phyloP scores from a whole-genome alignment of 2,329 filamentous ascomycete genomes.

The Aulographum hederae region DNA sequence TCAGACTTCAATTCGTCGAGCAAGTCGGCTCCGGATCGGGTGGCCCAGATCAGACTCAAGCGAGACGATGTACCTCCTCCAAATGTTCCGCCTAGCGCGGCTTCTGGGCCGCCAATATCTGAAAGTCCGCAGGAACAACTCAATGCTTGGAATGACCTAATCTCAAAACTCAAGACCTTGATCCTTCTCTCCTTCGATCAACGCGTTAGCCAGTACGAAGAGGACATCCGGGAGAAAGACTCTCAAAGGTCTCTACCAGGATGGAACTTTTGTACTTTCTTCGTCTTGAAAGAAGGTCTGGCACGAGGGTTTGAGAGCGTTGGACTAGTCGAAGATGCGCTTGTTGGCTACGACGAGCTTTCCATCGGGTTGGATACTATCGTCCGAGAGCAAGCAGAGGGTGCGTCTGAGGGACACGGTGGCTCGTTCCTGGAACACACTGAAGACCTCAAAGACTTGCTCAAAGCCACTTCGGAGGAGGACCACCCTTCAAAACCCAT shows the following conservation, averaged over 20 bases:
- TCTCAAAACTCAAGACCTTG: slow-evolving; percentile 69
- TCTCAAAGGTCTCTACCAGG: slow-evolving; percentile 71
- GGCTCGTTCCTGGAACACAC: slow-evolving; percentile 56
- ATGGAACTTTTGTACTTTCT: slow-evolving; percentile 99
- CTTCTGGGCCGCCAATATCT: slow-evolving; percentile 27
- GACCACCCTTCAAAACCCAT: slow-evolving; percentile 12
- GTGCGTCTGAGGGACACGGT: slow-evolving; percentile 46
- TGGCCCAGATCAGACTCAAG: slow-evolving; percentile 67
- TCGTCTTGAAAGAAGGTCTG: slow-evolving; percentile 89
- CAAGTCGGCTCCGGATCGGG: slow-evolving; percentile 56
- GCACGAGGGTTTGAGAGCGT: slow-evolving; percentile 92
- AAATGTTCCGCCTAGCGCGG: slow-evolving; percentile 9
- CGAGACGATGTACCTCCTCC: slow-evolving; percentile 24
- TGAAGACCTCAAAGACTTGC: slow-evolving; percentile 45
- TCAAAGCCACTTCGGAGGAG: background rate
- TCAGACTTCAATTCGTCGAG: slow-evolving; percentile 72
- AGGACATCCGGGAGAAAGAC: slow-evolving; percentile 90
- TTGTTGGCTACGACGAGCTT: slow-evolving; percentile 89
- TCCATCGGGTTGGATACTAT: slow-evolving; percentile 72
- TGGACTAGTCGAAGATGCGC: slow-evolving; percentile 82
- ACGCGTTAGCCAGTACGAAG: slow-evolving; percentile 85
- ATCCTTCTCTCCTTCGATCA: slow-evolving; percentile 83
- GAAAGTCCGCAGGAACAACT: slow-evolving; percentile 65
- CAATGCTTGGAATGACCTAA: slow-evolving; percentile 65
- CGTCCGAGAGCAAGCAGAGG: slow-evolving; percentile 50